Base-by-base conservation (phyloP, 768 basidiomycete genomes). In the Termitomyces sp. region DNA sequence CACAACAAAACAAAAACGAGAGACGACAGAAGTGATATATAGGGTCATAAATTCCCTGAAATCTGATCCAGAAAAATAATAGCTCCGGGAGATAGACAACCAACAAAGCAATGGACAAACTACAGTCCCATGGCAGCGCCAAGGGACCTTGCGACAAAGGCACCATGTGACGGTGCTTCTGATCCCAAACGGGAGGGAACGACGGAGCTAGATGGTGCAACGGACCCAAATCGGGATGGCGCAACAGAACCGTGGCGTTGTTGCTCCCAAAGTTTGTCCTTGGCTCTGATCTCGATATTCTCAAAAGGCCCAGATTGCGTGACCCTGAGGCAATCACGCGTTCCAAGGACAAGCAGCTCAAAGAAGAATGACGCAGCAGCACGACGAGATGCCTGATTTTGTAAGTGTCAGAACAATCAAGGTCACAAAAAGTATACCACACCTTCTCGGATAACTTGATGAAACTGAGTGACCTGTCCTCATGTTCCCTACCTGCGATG, bases 361-460 rank as follows among this genome's bases (percentile, higher is more conserved):
- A 99, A 99, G 81, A 99, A 99, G 79, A 99, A 98, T 2, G 93
- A 87, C 1, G 96, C 86, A 1, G 96, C 94, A 13, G 95, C 97
- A 44, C 93, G 86, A 50, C 92, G 88, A 10, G 93, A 90, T 13
- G 94, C 89, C 92, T 95, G 65, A 51, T 52, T 38, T 52, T 41
- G 9, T 14, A 30, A 12, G 13, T 3, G 30, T 67, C 12, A 64
- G 38, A 33, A 20, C 63, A 43, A 60, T 16, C 52, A 28, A 47
- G 7, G 28, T 5, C 30, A n/a, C 20, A 23, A 20, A n/a, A 32
- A 18, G 50, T 12, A 26, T 40, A 13, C 56, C 28, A 50, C 60
- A 91, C 93, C 79, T 92, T 92, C 63, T 89, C 81, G 14, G 92
- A 80, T 77, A 93, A 81, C 67, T 83, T 77, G 43, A 82, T 81